These are phyloP conservation scores for Tolypocladium nubicola DNA, from an alignment of 2,329 filamentous ascomycete species.

Conservation along the genomic window DNA sequence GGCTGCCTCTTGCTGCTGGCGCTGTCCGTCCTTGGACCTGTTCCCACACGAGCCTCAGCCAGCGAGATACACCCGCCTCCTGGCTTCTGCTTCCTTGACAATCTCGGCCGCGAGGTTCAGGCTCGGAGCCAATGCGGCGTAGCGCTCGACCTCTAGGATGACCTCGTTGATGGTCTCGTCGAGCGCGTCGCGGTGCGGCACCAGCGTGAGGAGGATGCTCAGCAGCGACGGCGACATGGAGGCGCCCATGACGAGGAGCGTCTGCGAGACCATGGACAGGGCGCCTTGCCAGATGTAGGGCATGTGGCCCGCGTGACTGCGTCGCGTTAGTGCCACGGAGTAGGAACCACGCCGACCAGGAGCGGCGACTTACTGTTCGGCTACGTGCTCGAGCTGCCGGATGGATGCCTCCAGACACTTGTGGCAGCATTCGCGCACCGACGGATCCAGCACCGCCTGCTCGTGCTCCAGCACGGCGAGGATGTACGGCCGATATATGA, in stretches of 20 bases:
- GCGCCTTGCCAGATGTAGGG: conserved; percentile 81
- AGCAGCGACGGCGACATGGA: conserved; percentile 68
- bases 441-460: conserved; percentile 57
- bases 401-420: conserved; percentile 75
- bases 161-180: conserved; percentile 72
- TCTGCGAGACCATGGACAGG: conserved; percentile 73
- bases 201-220: conserved; percentile 48
- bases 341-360: too few relatives aligned
- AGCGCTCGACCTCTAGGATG: conserved; percentile 63
- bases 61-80: conserved; percentile 52
- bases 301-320: conserved; percentile 68
- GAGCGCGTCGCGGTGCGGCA: conserved; percentile 49
- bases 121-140: conserved; percentile 66
- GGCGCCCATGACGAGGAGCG: conserved; percentile 72
- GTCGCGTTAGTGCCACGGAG: conserved; percentile 1
- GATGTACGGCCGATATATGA: conserved; percentile 78
- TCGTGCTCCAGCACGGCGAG: conserved; percentile 71
- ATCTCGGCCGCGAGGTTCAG: conserved; percentile 69
- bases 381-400: conserved; percentile 68
- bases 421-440: conserved; percentile 67
- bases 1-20: neutral
- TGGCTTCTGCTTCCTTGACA: conserved; percentile 66
- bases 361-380: conserved; percentile 53
- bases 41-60: conserved; percentile 22
- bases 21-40: neutral